phyloP scores from a whole-genome alignment of 345 rosid species.

The Angophora floribunda region DNA sequence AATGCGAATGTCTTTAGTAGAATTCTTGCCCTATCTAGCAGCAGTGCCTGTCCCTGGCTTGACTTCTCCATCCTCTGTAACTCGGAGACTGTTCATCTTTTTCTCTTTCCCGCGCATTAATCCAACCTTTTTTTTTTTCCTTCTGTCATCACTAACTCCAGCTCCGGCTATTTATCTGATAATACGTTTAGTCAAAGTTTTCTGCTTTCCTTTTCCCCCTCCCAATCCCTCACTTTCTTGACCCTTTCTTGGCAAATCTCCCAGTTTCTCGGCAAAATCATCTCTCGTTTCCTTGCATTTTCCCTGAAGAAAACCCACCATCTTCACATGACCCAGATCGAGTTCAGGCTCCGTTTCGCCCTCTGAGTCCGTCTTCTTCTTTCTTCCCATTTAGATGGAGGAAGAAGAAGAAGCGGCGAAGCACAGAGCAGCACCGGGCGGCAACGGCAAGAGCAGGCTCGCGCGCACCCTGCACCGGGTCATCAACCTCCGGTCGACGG shows the following conservation, averaged over 20 bases:
- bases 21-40: neutral
- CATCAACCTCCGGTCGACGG: slow-evolving; percentile 45
- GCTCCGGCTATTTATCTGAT: slow-evolving; percentile 11
- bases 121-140: neutral
- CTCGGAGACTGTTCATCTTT: neutral
- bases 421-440: slow-evolving; percentile 28
- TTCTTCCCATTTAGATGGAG: neutral
- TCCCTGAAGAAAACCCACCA: neutral
- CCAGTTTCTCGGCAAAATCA: neutral
- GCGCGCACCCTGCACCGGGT: slow-evolving; percentile 69
- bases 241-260: neutral
- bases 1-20: neutral
- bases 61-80: neutral
- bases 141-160: neutral
- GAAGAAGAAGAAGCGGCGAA: neutral
- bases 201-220: slow-evolving; percentile 6
- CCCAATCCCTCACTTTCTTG: neutral
- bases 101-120: neutral
- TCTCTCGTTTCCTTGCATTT: neutral
- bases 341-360: neutral
- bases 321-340: neutral
- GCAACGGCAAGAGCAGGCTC: slow-evolving; percentile 26
- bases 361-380: neutral
- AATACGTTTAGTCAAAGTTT: slow-evolving; percentile 21
- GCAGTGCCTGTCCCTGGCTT: neutral